Evolutionary conservation across 306 rosid genomes (phyloP).

Genomic region (Vigna radiata): DNA sequence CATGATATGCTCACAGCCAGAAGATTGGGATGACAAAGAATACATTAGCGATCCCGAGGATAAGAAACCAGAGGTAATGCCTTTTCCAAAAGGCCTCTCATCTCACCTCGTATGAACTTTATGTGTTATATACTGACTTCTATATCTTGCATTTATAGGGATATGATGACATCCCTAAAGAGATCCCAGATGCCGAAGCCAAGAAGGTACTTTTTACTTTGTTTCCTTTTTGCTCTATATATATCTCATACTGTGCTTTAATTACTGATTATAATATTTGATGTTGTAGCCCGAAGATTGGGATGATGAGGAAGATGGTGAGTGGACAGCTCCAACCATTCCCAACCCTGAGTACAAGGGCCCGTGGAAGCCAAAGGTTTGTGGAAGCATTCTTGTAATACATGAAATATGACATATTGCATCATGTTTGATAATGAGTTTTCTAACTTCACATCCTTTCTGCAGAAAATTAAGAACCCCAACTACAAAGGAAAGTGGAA

Average conservation of each 20-base stretch:
- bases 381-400: constrained; percentile 29
- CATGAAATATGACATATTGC: neutral
- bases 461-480: constrained; percentile 96
- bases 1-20: constrained; percentile 68
- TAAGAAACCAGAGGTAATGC: constrained; percentile 89
- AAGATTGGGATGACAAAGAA: constrained; percentile 99
- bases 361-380: constrained; percentile 94
- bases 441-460: constrained; percentile 26
- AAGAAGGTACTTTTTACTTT: constrained; percentile 67
- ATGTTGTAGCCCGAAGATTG: constrained; percentile 91
- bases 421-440: neutral
- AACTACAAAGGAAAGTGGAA: constrained; percentile 96
- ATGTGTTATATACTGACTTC: constrained; percentile 29
- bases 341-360: constrained; percentile 99
- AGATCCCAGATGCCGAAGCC: constrained; percentile 87
- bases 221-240: constrained; percentile 27
- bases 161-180: constrained; percentile 89
- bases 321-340: constrained; percentile 97
- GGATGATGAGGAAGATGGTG: constrained; percentile 99
- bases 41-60: constrained; percentile 96
- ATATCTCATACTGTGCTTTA: neutral
- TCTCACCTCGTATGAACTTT: constrained; percentile 6
- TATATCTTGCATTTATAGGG: constrained; percentile 59
- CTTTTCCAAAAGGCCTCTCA: neutral
- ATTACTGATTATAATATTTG: constrained; percentile 41